These are phyloP conservation scores for Beauveria sp. DNA, from an alignment of 2,329 filamentous ascomycete genomes.

Conservation along the genomic window DNA sequence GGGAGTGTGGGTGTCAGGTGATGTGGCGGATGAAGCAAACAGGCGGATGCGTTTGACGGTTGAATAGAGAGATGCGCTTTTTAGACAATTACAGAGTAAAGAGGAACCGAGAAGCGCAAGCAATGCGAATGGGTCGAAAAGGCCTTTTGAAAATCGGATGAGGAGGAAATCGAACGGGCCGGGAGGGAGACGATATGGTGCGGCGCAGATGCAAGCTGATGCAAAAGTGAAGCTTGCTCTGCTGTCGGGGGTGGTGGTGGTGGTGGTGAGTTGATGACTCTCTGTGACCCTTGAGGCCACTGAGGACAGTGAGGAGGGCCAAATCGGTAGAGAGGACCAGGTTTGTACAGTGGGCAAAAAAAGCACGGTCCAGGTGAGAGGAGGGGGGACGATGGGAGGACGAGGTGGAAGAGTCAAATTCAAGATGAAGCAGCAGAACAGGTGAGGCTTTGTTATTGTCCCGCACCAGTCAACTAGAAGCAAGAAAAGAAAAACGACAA, in stretches of 20 bases:
- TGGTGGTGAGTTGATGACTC: background rate
- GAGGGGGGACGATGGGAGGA: background rate
- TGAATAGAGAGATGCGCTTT: background rate
- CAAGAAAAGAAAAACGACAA: background rate
- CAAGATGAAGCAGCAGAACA: slow-evolving; percentile 2
- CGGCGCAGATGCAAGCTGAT: slow-evolving; percentile 1
- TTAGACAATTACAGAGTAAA: background rate
- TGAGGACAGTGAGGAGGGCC: background rate
- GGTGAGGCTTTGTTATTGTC: slow-evolving; percentile 25
- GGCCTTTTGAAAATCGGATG: background rate
- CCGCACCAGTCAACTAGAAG: slow-evolving; percentile 15
- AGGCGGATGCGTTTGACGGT: background rate
- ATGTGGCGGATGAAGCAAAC: slow-evolving; percentile 4
- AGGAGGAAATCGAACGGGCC: background rate
- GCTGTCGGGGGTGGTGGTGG: background rate
- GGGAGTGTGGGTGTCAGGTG: background rate
- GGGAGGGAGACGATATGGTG: background rate
- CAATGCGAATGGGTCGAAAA: background rate
- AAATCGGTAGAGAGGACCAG: background rate
- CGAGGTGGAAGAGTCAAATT: background rate
- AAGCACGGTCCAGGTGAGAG: background rate
- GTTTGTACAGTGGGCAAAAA: background rate
- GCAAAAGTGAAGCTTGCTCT: slow-evolving; percentile 2
- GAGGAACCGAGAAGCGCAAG: background rate
- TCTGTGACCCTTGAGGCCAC: too few species aligned